Conservation (phyloP, 2,329 filamentous ascomycete genomes). For the Phoma herbarum region DNA sequence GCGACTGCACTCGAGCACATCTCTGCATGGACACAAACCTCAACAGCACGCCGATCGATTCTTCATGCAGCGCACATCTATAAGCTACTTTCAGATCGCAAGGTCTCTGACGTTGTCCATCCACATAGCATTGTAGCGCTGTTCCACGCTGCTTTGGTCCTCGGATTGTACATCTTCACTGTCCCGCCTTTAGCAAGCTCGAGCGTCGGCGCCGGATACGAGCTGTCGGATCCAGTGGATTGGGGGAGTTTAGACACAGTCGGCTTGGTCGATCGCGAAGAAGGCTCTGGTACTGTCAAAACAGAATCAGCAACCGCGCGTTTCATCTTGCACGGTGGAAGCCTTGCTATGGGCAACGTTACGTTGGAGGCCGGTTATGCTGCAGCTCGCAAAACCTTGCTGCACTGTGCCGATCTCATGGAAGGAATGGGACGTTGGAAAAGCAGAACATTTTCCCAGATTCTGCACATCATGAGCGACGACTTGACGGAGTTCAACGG, state of each 20-base stretch:
- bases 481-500: slow-evolving; percentile 50
- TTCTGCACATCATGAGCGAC: slow-evolving; percentile 65
- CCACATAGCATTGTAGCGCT: slow-evolving; percentile 61
- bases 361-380: slow-evolving; percentile 61
- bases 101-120: slow-evolving; percentile 62
- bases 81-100: slow-evolving; percentile 60
- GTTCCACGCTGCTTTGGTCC: slow-evolving; percentile 61
- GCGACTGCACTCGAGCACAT: slow-evolving; percentile 61
- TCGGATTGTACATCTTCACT: slow-evolving; percentile 63
- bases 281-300: slow-evolving; percentile 28
- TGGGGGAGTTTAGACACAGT: slow-evolving; percentile 59
- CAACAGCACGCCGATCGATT: slow-evolving; percentile 60
- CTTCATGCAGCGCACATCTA: slow-evolving; percentile 64
- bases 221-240: slow-evolving; percentile 61
- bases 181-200: slow-evolving; percentile 38
- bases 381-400: slow-evolving; percentile 59
- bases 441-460: slow-evolving; percentile 60
- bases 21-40: slow-evolving; percentile 60
- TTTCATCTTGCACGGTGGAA: slow-evolving; percentile 61
- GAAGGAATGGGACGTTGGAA: slow-evolving; percentile 64
- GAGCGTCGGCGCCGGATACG: slow-evolving; percentile 49
- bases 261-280: slow-evolving; percentile 53
- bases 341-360: slow-evolving; percentile 59
- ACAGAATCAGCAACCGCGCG: slow-evolving; percentile 48
- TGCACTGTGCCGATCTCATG: slow-evolving; percentile 62